Evolutionary conservation across 1,284 basidiomycete species (phyloP).

Genomic region (Apiotrichum veenhuisii): DNA sequence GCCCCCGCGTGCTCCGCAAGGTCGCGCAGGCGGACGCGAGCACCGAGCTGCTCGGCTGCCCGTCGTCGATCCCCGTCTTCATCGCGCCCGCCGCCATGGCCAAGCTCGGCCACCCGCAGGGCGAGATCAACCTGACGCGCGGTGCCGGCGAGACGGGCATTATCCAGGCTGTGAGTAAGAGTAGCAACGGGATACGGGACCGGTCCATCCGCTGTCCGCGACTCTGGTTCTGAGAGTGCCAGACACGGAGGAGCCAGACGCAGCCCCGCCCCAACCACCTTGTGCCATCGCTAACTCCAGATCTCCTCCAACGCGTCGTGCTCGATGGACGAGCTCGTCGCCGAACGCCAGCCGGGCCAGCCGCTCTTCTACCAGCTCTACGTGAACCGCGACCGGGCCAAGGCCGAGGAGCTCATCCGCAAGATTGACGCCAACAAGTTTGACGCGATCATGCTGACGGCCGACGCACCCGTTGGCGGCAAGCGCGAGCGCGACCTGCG

Average conservation of each 20-base stretch:
- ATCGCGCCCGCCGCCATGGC: constrained; percentile 80
- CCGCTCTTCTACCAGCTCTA: constrained; percentile 79
- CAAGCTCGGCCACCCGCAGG: constrained; percentile 82
- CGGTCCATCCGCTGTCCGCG: too few relatives aligned
- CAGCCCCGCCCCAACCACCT: not conserved
- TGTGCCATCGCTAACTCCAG: constrained; percentile 13
- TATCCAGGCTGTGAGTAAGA: constrained; percentile 70
- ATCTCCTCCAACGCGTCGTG: constrained; percentile 81
- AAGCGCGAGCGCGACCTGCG: constrained; percentile 75
- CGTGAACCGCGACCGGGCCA: constrained; percentile 68
- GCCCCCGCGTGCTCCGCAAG: constrained; percentile 69
- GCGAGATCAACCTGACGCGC: constrained; percentile 77
- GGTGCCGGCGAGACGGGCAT: constrained; percentile 68
- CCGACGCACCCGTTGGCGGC: constrained; percentile 80
- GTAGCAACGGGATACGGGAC: too few relatives aligned
- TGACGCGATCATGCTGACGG: constrained; percentile 79
- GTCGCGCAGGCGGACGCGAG: constrained; percentile 68
- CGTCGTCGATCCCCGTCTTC: constrained; percentile 73
- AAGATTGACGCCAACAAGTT: constrained; percentile 64
- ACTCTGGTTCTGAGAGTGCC: too few relatives aligned
- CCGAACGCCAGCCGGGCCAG: constrained; percentile 56
- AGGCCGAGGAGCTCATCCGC: constrained; percentile 67
- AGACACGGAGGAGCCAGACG: not conserved
- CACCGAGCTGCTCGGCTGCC: constrained; percentile 70
- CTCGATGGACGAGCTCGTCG: constrained; percentile 57